Base-by-base conservation (phyloP, 2,329 filamentous ascomycete species). In the Microsporum canis region DNA sequence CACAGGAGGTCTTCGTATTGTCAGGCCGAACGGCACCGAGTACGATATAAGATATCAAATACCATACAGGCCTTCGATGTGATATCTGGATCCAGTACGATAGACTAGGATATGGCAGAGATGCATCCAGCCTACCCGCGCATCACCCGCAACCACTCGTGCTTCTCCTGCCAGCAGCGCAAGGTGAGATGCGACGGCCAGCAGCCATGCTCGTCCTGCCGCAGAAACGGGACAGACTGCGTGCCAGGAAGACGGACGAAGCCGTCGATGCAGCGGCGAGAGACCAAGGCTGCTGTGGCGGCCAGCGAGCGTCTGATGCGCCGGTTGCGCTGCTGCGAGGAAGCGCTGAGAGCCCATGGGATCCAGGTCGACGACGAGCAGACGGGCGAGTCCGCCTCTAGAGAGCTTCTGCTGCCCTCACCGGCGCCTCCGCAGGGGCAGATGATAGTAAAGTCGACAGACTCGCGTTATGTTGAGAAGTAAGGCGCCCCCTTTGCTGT, bases 131-230 rank as follows among this genome's bases (percentile, higher is more conserved):
- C 8, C 38, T 4, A 12, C 38, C 38, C 39, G 39, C 39, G 39
- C 39, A 43, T 43, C 39, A 43, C 39, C 39, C 39, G 39, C 39
- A 43, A 43, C 39, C 39, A 43, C 39, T 53, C 70, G 31, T 71
- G 70, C 57, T 63, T 63, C 17, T 65, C 65, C n/a, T 71, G 69
- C 62, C 64, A 67, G 33, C 61, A 60, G 43, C 66, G 69, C 57
- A 71, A 71, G 62, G 65, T 71, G 43, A 70, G 67, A 65, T 71
- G 69, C 49, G 67, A 70, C 60, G 63, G 66, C 59, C 62, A 65
- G 6, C 61, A 65, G 47, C 69, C 69, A 12, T 71, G 69, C 61
- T 63, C 65, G 41, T 69, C 68, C 33, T 70, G 69, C 58, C 57
- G 49, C 5, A 55, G 59, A 31, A 66, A 63, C 64, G 61, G 61